Evolutionary conservation across 2,329 filamentous ascomycete genomes (phyloP).

Genomic region (Aureobasidium namibiae): DNA sequence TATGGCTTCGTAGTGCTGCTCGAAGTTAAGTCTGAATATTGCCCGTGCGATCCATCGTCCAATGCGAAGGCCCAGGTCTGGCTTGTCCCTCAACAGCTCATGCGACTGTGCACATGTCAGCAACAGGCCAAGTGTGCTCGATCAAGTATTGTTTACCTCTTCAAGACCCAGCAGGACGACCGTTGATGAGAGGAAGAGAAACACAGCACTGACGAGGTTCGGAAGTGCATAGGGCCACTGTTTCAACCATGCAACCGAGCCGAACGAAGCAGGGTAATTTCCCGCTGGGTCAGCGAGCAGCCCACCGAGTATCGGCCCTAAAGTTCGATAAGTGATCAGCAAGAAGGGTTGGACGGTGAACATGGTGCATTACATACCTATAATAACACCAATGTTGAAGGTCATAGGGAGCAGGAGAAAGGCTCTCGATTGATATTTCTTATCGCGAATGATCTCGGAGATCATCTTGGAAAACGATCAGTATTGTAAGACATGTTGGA

Average conservation of each 20-base stretch:
- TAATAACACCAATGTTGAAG: conserved; percentile 51
- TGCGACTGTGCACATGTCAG: conserved; percentile 24
- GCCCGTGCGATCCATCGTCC: conserved; percentile 30
- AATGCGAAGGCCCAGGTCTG: conserved; percentile 33
- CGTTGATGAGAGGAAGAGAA: conserved; percentile 48
- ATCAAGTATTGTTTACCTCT: conserved; percentile 33
- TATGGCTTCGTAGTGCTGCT: conserved; percentile 25
- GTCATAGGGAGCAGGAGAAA: conserved; percentile 59
- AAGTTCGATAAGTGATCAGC: background rate
- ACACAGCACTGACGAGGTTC: conserved; percentile 56
- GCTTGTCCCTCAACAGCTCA: conserved; percentile 32
- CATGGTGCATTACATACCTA: conserved; percentile 17
- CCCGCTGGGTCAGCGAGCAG: conserved; percentile 58
- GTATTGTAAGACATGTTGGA: background rate
- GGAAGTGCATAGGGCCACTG: conserved; percentile 62
- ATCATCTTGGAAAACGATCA: conserved; percentile 43
- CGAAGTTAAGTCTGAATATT: conserved; percentile 23
- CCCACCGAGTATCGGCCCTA: conserved; percentile 50
- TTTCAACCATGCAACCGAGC: conserved; percentile 52
- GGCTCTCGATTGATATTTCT: conserved; percentile 48
- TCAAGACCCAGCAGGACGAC: conserved; percentile 57
- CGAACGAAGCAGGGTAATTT: conserved; percentile 56
- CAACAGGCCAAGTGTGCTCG: background rate
- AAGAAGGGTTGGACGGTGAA: background rate
- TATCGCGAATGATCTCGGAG: conserved; percentile 62